Evolutionary conservation across 305 asterid species (phyloP), one percentile per base, ranked within the genome.

Genomic region (Plantago coronopus): DNA sequence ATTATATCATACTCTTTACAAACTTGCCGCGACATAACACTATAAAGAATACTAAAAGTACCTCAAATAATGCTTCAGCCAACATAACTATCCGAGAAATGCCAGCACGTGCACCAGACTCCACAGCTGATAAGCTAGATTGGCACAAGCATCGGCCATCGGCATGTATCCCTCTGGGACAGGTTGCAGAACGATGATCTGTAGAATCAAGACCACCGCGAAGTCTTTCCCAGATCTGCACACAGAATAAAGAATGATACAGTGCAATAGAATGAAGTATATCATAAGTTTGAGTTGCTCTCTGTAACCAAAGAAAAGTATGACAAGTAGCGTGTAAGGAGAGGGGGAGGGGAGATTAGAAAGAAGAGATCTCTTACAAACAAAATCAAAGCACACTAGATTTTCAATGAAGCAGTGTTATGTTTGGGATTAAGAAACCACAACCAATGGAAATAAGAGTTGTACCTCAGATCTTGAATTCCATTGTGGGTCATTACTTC

Each of bases 31-130:
- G 54, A 42, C 48, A 23, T 54, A 34, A 47, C 46, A 60, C 45
- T 45, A 44, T 17, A 49, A 46, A 38, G 18, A 17, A 17, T 20
- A 37, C 45, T 43, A 48, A 61, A 61, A 72, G 49, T 79, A 88
- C 96, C 97, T 91, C 96, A 76, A 91, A 91, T 65, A 91, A 76
- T 56, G 97, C 95, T 81, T 91, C 97, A 43, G 94, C 97, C 65
- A 91, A 88, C 95, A 91, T 85, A 59, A 91, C 87, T 65, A 91
- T 85, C 54, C 95, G 83, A 51, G 95, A 83, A 70, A 91, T 78
- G 65, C 97, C 89, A 57, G 93, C 90, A 59, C 89, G 84, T 23
- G 79, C 65, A 8, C 76, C 84, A 65, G 95, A 69, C 66, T 82
- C 91, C 64, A 77, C 91, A 62, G 80, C 75, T 74, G 78, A 80